phyloP scores from a whole-genome alignment of 176 grass and related monocot genomes.

The Rhynchospora breviuscula region DNA sequence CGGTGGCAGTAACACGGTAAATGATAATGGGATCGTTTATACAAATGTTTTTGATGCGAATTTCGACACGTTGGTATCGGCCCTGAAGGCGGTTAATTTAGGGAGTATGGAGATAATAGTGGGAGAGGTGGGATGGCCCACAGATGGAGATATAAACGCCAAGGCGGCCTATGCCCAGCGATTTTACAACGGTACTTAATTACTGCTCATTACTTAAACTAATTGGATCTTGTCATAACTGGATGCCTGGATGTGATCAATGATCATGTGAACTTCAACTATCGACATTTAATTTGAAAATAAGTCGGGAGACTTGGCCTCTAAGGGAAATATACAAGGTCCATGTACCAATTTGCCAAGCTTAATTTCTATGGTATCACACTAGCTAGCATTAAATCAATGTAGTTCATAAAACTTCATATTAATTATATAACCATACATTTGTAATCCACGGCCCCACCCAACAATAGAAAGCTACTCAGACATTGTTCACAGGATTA shows the following conservation, averaged over 20 bases:
- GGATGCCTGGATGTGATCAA: not conserved
- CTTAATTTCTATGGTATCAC: no score
- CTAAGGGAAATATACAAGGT: no score
- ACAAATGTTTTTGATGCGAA: slow-evolving; percentile 93
- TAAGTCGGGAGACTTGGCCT: no score
- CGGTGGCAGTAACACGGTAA: slow-evolving; percentile 35
- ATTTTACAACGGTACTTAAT: slow-evolving; percentile 39
- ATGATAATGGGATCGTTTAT: slow-evolving; percentile 48
- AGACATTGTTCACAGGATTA: not conserved
- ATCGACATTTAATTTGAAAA: no score
- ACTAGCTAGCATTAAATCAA: not conserved
- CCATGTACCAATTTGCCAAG: no score
- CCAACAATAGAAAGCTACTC: not conserved
- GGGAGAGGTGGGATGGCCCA: slow-evolving; percentile 77
- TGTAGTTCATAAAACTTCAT: not conserved
- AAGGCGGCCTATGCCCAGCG: slow-evolving; percentile 32
- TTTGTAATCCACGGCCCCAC: not conserved
- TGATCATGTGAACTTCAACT: not conserved
- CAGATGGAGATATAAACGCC: slow-evolving; percentile 54
- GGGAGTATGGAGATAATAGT: slow-evolving; percentile 47
- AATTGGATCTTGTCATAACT: not conserved
- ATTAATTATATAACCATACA: not conserved
- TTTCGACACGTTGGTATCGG: slow-evolving; percentile 63
- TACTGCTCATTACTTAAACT: not conserved
- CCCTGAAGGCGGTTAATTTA: slow-evolving; percentile 26